A percentile compares a stretch with the other conserved stretches of the same genome.
These are phyloP conservation scores for Barnettozyma sucrosica DNA, from an alignment of 805 yeast species.

Conservation along the genomic window DNA sequence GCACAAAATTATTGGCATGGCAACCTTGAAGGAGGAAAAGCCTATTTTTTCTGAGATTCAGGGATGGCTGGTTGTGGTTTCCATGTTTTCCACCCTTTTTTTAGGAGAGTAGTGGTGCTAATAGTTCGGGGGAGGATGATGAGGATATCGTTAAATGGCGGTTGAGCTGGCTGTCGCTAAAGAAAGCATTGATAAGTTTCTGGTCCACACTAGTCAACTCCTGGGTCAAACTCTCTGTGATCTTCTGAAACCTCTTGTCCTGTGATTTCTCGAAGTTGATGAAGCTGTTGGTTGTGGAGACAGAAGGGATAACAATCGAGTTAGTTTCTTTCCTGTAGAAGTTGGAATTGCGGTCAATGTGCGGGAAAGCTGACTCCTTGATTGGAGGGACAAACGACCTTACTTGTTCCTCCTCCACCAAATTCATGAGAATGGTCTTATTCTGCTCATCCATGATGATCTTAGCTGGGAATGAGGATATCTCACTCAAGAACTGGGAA, in stretches of 20 bases:
- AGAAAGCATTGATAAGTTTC: conserved; percentile 14
- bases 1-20: neutral
- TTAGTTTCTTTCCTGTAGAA: conserved; percentile 20
- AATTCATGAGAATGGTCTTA: conserved; percentile 17
- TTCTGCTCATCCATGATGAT: conserved; percentile 24
- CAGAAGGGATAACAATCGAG: conserved; percentile 25
- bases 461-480: conserved; percentile 25
- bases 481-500: conserved; percentile 18
- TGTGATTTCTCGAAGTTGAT: conserved; percentile 22
- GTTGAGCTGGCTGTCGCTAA: neutral
- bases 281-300: conserved; percentile 14
- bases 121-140: neutral
- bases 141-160: neutral
- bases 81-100: too few species aligned
- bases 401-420: conserved; percentile 26
- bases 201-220: conserved; percentile 17
- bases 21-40: too few species aligned
- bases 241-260: conserved; percentile 16
- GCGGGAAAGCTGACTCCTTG: conserved; percentile 20
- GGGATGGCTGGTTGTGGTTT: too few species aligned
- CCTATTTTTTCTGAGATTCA: too few species aligned
- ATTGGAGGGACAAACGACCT: conserved; percentile 23
- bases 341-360: conserved; percentile 19
- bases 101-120: neutral
- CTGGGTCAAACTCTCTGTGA: conserved; percentile 12